phyloP scores from a whole-genome alignment of 2,329 filamentous ascomycete species.

The Botrytis medusae region DNA sequence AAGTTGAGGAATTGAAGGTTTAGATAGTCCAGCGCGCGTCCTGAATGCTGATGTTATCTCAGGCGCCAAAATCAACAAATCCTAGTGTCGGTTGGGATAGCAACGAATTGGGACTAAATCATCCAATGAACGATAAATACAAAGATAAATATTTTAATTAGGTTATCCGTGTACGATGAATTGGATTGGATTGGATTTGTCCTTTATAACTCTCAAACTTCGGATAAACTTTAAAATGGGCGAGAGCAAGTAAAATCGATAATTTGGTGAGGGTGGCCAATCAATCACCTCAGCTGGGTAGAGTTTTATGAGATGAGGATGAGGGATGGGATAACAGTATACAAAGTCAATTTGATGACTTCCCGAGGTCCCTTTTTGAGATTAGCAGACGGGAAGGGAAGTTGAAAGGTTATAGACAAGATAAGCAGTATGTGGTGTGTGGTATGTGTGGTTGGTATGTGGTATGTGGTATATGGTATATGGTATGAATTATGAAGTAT shows the following conservation, averaged over 20 bases:
- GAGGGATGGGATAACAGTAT: background rate
- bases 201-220: background rate
- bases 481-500: no score
- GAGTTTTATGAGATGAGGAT: background rate
- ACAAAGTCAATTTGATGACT: background rate
- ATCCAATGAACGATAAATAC: constrained; percentile 1
- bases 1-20: constrained; percentile 12
- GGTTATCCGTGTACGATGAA: background rate
- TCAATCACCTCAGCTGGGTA: background rate
- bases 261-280: background rate
- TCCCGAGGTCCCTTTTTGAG: background rate
- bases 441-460: no score
- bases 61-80: constrained; percentile 22
- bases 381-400: background rate
- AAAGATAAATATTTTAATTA: background rate
- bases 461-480: no score
- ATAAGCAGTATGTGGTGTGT: no score
- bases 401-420: no score
- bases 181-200: background rate
- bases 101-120: background rate
- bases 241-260: background rate
- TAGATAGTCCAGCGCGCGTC: constrained; percentile 16
- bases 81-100: constrained; percentile 7
- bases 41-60: constrained; percentile 17
- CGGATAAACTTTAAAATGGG: background rate